These are phyloP conservation scores for Phyllosticta capitalensis DNA, from an alignment of 2,329 filamentous ascomycete genomes.

Conservation along the genomic window DNA sequence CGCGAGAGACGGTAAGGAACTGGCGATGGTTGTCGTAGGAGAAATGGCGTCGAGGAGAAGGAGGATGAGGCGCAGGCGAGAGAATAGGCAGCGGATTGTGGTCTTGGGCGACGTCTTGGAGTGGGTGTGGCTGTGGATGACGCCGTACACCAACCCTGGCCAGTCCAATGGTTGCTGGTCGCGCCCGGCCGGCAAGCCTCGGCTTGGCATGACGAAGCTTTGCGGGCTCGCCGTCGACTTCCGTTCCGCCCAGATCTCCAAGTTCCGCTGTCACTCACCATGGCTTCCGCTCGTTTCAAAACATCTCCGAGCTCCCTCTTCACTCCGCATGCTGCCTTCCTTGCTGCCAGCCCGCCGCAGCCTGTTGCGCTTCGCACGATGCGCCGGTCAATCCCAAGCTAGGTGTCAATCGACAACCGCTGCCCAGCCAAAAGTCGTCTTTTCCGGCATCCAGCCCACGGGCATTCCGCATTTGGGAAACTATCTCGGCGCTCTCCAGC, in stretches of 20 bases:
- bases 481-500: conserved; percentile 78
- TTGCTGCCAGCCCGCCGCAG: not conserved
- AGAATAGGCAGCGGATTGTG: not conserved
- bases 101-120: not conserved
- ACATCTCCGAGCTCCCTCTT: not conserved
- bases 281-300: not conserved
- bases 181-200: not conserved
- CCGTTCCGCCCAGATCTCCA: not conserved
- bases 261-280: not conserved
- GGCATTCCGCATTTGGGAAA: conserved; percentile 91
- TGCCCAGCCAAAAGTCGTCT: conserved; percentile 47
- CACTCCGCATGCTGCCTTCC: not conserved
- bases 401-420: not conserved
- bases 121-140: conserved; percentile 7
- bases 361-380: not conserved
- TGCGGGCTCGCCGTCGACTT: not conserved
- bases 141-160: not conserved
- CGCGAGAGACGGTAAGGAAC: not conserved
- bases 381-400: not conserved
- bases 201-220: conserved; percentile 9
- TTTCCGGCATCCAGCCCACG: conserved; percentile 96
- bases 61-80: not conserved
- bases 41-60: not conserved
- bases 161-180: not conserved
- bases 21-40: not conserved